A percentile compares a stretch with the other conserved stretches of the same genome.
phyloP scores from a whole-genome alignment of 2,329 filamentous ascomycete genomes.

The Chalaropsis ovoidea region DNA sequence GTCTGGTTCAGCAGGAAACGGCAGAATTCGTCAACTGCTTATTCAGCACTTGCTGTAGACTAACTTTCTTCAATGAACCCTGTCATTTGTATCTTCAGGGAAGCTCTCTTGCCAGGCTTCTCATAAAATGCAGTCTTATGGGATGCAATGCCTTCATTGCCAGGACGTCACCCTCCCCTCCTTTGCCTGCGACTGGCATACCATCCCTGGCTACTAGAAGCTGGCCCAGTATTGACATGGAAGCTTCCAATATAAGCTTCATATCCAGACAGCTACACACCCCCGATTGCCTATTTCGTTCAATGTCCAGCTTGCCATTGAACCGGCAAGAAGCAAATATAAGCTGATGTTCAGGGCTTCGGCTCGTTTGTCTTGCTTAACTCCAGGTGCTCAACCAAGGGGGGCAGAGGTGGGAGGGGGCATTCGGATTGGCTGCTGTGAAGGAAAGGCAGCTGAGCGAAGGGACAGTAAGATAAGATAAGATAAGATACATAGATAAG shows the following conservation, averaged over 20 bases:
- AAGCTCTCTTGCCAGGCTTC: too few relatives aligned
- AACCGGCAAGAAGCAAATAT: not conserved
- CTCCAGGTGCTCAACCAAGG: not conserved
- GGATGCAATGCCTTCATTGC: too few relatives aligned
- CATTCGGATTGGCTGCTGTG: too few relatives aligned
- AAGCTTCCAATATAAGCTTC: not conserved
- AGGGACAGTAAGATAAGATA: not conserved
- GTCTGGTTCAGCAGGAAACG: not conserved
- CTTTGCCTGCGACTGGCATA: not conserved
- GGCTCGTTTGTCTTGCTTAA: not conserved
- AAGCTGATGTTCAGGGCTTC: not conserved
- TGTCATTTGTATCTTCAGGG: too few relatives aligned
- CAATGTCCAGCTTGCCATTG: not conserved
- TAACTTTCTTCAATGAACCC: too few relatives aligned
- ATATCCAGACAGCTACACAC: not conserved
- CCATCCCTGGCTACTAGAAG: not conserved
- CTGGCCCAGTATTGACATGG: not conserved
- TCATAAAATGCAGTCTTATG: too few relatives aligned
- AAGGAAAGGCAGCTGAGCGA: not conserved
- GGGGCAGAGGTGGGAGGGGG: not conserved
- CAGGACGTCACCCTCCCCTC: not conserved
- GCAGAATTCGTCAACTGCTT: too few relatives aligned
- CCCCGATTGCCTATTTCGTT: constrained; percentile 4
- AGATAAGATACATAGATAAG: not conserved
- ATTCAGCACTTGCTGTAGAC: too few relatives aligned